A percentile compares a stretch with the other conserved stretches of the same genome.
These are phyloP conservation scores for Colletotrichum melonis DNA, from an alignment of 2,329 filamentous ascomycete species.

Conservation along the genomic window DNA sequence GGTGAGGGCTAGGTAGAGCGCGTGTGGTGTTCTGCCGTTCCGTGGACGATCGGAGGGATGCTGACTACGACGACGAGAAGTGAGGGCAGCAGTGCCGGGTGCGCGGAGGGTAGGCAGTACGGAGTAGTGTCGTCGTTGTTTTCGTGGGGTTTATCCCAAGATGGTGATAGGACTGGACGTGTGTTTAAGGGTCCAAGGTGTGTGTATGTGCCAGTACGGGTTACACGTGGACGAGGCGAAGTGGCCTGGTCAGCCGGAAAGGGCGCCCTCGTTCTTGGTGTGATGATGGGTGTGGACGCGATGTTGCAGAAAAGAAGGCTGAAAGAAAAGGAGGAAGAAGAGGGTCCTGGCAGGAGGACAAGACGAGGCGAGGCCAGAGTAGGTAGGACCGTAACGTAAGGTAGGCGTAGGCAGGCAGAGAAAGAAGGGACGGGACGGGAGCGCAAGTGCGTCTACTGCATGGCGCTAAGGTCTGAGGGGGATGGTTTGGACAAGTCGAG, in stretches of 20 bases:
- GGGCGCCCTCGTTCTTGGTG: conserved; percentile 32
- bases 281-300: conserved; percentile 13
- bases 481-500: conserved; percentile 5
- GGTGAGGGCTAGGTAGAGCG: conserved; percentile 1
- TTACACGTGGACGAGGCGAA: conserved; percentile 34
- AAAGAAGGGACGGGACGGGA: conserved; percentile 35
- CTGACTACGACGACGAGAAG: not conserved
- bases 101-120: not conserved
- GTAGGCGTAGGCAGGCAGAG: not conserved
- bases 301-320: conserved; percentile 30
- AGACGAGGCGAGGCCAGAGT: conserved; percentile 7
- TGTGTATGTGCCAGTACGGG: not conserved
- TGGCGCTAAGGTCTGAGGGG: conserved; percentile 34
- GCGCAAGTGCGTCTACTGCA: conserved; percentile 37
- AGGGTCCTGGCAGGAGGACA: conserved; percentile 20
- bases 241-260: conserved; percentile 28
- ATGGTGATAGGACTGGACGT: conserved; percentile 4
- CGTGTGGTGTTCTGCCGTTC: conserved; percentile 11
- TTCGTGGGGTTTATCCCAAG: not conserved
- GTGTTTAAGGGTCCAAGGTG: conserved; percentile 11
- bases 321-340: conserved; percentile 21
- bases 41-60: conserved; percentile 9
- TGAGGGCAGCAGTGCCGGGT: conserved; percentile 17
- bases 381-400: not conserved
- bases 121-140: conserved; percentile 29